Base-by-base conservation (phyloP, 257 asterid species). In the Fraxinus excelsior region DNA sequence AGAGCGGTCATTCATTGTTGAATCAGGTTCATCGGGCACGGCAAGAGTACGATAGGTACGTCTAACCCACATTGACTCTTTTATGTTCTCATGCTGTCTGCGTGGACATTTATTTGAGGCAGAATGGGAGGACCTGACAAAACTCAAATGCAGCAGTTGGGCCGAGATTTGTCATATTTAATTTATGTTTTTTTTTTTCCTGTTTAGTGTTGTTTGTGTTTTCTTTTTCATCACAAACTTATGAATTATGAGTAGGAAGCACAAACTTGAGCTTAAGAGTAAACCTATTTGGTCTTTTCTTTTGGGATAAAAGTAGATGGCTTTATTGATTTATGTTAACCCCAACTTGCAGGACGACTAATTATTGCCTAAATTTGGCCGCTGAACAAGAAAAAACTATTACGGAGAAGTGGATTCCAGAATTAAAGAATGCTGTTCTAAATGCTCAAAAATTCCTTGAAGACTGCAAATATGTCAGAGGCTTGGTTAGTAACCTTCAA, bases 31-130 rank as follows among this genome's bases (percentile, higher is more conserved):
- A 93, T 79, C 97, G 92, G 80, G 96, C 90, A 58, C 95, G 87
- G 37, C 97, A 93, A 81, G 98, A 93, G 79, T 96, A 93, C 81
- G 98, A 96, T 62, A 87, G 99, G 99, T 96, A 89, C 71, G 44
- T 3, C 34, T 72, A 49, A 76, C 76, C 70, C 76, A 32, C 65
- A 53, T 72, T 21, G 19, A 11, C 25, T 74, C 44, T 18, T 34
- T 25, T 56, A 58, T 72, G 66, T 71, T 70, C 73, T 74, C 28
- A 9, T 53, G 68, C 29, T 46, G 65, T 28, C 65, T 38, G 28
- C 69, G 73, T 70, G 75, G 14, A 10, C 66, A 81, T 77, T 37
- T 72, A 34, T 40, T 16, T 7, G 58, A 40, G 69, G 77, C 34
- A 68, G 16, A 70, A 69, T 38, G 13, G 56, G 53, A 46, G 69